Percentiles rank a stretch among this genome's conserved stretches.
Conservation (phyloP, 331 rosid species). For the Acacia concinna region DNA sequence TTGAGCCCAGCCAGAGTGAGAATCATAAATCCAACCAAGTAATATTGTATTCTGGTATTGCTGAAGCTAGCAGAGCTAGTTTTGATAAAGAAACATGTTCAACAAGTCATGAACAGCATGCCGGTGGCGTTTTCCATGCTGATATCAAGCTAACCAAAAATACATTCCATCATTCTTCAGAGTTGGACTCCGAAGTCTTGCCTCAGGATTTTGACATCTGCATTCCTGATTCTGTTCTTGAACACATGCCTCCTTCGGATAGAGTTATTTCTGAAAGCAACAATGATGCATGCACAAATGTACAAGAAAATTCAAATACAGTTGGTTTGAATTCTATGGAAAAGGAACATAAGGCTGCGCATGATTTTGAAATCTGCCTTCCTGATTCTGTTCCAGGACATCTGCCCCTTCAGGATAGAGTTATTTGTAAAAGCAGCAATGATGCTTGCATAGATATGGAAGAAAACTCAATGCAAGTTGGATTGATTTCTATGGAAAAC, state of each 20-base stretch:
- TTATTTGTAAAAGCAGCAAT: constrained; percentile 19
- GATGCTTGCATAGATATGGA: not conserved
- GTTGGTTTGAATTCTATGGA: constrained; percentile 31
- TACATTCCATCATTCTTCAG: constrained; percentile 15
- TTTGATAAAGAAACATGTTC: constrained; percentile 34
- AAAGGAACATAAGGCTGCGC: constrained; percentile 36
- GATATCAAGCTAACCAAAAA: not conserved
- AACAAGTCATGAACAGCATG: constrained; percentile 30
- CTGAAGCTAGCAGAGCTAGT: constrained; percentile 42
- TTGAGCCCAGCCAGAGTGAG: constrained; percentile 42
- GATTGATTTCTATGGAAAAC: not conserved
- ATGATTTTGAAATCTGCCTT: constrained; percentile 27
- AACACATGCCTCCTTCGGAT: constrained; percentile 31
- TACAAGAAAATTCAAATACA: constrained; percentile 30
- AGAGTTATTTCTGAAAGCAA: constrained; percentile 39
- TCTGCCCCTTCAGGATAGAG: constrained; percentile 28
- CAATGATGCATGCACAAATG: constrained; percentile 25
- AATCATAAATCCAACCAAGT: constrained; percentile 35
- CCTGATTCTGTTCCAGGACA: constrained; percentile 42
- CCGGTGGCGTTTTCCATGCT: constrained; percentile 36
- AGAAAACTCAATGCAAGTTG: not conserved
- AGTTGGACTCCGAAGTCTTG: constrained; percentile 32
- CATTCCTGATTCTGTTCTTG: constrained; percentile 43
- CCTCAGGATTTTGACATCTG: constrained; percentile 35
- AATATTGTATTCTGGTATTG: constrained; percentile 39